Evolutionary conservation across 805 yeast genomes (phyloP).

Genomic region (Candida mattraensis): DNA sequence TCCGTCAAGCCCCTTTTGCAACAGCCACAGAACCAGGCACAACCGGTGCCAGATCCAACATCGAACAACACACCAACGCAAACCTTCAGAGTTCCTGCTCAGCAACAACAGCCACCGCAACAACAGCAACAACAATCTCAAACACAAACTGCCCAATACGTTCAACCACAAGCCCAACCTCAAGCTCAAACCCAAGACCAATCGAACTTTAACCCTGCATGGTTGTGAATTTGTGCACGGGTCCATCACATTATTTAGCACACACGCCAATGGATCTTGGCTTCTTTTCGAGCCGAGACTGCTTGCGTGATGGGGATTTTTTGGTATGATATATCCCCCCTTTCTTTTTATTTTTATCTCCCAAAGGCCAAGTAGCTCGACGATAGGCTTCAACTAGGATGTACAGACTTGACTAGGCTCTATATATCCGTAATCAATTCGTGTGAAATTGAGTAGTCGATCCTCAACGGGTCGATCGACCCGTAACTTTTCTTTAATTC

Average conservation of each 20-base stretch:
- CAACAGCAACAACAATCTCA: constrained; percentile 4
- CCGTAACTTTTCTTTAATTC: constrained; percentile 3
- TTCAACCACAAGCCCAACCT: constrained; percentile 9
- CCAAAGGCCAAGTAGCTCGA: no score
- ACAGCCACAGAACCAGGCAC: constrained; percentile 32
- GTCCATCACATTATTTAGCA: no score
- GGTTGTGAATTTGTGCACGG: constrained; percentile 22
- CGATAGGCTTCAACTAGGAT: no score
- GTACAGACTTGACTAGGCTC: no score
- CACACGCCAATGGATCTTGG: no score
- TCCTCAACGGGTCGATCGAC: no score
- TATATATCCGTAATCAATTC: constrained; percentile 8
- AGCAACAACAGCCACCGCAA: constrained; percentile 25
- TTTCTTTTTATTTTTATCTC: no score
- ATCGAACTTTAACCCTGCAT: constrained; percentile 29
- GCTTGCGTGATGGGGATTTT: no score
- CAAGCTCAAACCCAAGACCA: constrained; percentile 11
- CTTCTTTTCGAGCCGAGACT: no score
- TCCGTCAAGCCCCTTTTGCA: constrained; percentile 32
- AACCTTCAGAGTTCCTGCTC: constrained; percentile 31
- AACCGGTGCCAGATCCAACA: constrained; percentile 33
- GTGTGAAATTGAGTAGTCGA: no score
- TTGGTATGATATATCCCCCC: no score
- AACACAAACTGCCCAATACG: constrained; percentile 19
- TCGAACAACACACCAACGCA: constrained; percentile 12